Percentiles rank a stretch among this genome's conserved stretches.
Evolutionary conservation across 139 green algal genomes (phyloP).

Genomic region (Desmodesmus armatus): DNA sequence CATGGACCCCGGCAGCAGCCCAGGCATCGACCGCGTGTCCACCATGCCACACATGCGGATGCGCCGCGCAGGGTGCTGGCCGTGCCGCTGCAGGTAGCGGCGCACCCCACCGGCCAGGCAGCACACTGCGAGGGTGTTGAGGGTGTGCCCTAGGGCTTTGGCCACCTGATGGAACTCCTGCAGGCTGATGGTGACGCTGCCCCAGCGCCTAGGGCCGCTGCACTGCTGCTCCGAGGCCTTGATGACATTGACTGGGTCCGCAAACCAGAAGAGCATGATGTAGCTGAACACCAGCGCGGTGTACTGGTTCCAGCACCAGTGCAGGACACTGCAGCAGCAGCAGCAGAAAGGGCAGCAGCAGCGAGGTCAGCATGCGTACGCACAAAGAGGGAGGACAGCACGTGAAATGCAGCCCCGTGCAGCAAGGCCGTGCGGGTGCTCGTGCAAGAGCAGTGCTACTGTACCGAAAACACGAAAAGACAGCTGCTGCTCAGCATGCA

Average conservation of each 20-base stretch:
- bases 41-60: slow-evolving; percentile 43
- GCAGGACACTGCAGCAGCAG: slow-evolving; percentile 19
- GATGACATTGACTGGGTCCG: slow-evolving; percentile 23
- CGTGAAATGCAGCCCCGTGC: neutral
- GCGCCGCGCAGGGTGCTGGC: neutral
- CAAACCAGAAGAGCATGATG: slow-evolving; percentile 4
- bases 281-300: slow-evolving; percentile 21
- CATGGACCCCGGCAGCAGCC: neutral
- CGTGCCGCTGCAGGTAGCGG: slow-evolving; percentile 23
- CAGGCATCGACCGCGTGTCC: slow-evolving; percentile 35
- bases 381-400: no score
- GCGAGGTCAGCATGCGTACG: neutral
- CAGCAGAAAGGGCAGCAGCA: neutral
- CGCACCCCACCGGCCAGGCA: slow-evolving; percentile 36
- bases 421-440: no score
- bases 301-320: slow-evolving; percentile 39
- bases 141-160: neutral
- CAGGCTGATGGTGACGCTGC: slow-evolving; percentile 26
- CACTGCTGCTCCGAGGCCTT: slow-evolving; percentile 29
- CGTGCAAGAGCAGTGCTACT: no score
- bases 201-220: slow-evolving; percentile 4
- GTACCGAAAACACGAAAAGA: no score
- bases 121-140: slow-evolving; percentile 42
- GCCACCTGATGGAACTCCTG: slow-evolving; percentile 19
- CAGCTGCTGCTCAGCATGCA: no score